Conservation (phyloP, 2,329 filamentous ascomycete genomes). For the Magnaporthiopsis incrustans region DNA sequence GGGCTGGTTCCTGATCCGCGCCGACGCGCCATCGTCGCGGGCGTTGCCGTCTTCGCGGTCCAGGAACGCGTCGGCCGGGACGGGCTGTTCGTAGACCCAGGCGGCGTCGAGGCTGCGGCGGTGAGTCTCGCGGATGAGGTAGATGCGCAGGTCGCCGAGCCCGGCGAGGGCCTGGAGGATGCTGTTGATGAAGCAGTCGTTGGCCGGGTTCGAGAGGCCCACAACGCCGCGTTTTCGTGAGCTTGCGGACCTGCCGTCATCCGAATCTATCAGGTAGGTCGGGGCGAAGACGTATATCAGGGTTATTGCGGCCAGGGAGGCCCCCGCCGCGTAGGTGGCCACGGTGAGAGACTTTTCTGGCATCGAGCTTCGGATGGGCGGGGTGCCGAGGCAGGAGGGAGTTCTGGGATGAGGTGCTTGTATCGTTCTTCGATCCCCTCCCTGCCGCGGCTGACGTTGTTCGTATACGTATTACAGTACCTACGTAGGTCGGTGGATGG, state of each 20-base stretch:
- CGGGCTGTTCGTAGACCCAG: slow-evolving; percentile 62
- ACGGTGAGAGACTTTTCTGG: slow-evolving; percentile 76
- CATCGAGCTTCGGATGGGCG: slow-evolving; percentile 38
- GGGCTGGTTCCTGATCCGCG: slow-evolving; percentile 25
- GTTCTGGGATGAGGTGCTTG: not conserved
- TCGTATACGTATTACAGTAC: not conserved
- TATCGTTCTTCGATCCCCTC: not conserved
- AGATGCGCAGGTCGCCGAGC: slow-evolving; percentile 78
- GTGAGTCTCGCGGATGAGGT: slow-evolving; percentile 87
- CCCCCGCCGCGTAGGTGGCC: slow-evolving; percentile 89
- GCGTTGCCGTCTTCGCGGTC: slow-evolving; percentile 4
- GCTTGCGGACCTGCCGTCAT: slow-evolving; percentile 33
- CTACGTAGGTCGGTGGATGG: not conserved
- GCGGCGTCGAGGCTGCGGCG: slow-evolving; percentile 65
- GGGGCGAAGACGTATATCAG: slow-evolving; percentile 96
- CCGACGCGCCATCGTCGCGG: slow-evolving; percentile 2
- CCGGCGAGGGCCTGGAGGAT: slow-evolving; percentile 90
- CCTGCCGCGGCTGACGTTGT: not conserved
- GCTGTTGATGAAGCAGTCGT: slow-evolving; percentile 96
- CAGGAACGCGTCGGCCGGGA: slow-evolving; percentile 27
- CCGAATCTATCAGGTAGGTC: slow-evolving; percentile 90
- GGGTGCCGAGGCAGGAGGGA: not conserved
- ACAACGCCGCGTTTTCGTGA: slow-evolving; percentile 77
- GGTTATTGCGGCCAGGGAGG: slow-evolving; percentile 87
- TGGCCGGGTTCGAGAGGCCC: slow-evolving; percentile 81